Conservation (phyloP, 148 eudicot genomes). For the Tetragonia tetragonoides region DNA sequence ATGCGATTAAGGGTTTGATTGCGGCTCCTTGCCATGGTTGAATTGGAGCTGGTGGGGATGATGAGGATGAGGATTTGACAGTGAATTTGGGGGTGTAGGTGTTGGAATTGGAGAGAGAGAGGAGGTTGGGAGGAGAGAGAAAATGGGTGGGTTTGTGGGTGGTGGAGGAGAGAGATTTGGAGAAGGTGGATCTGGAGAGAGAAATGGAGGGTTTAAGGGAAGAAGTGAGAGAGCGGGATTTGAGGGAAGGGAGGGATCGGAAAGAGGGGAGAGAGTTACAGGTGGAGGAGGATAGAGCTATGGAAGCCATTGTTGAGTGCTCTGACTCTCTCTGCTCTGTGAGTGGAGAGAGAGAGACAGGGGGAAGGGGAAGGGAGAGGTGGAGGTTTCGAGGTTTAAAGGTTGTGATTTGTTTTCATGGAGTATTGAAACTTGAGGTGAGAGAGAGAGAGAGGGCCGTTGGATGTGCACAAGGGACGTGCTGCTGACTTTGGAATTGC, state of each 20-base stretch:
- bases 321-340: background rate
- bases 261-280: conserved; percentile 30
- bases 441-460: too few relatives aligned
- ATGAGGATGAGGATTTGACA: conserved; percentile 28
- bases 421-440: too few relatives aligned
- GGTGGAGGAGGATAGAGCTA: conserved; percentile 38
- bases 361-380: background rate
- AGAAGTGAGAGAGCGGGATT: conserved; percentile 7
- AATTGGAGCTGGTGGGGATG: conserved; percentile 20
- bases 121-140: background rate
- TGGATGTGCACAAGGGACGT: too few relatives aligned
- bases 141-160: conserved; percentile 7
- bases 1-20: conserved; percentile 53
- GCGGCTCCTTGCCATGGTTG: conserved; percentile 71
- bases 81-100: conserved; percentile 15
- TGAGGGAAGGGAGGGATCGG: conserved; percentile 32
- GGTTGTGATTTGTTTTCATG: too few relatives aligned
- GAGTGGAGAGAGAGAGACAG: conserved; percentile 1
- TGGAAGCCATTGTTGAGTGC: conserved; percentile 57
- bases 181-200: conserved; percentile 5
- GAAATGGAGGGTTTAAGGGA: background rate
- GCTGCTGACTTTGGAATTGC: too few relatives aligned
- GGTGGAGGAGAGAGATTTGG: conserved; percentile 5
- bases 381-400: background rate
- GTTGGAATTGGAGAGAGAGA: background rate